A percentile compares a stretch with the other conserved stretches of the same genome.
These are phyloP conservation scores for Aspergillus campestris DNA, from an alignment of 495 filamentous ascomycete genomes.

Conservation along the genomic window DNA sequence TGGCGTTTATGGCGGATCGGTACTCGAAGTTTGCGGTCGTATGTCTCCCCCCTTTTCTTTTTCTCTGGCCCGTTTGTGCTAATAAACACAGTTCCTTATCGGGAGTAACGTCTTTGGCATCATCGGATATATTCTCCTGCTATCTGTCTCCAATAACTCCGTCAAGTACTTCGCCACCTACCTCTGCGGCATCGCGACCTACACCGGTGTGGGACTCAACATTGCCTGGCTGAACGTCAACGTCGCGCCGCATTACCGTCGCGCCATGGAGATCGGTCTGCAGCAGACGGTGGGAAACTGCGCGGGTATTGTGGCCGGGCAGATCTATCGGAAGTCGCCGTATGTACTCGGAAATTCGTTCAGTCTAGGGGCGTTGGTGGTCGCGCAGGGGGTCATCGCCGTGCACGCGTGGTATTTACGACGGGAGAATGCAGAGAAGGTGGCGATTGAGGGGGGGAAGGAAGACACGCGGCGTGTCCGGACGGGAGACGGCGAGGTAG, in stretches of 20 bases:
- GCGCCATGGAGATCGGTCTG: slow-evolving; percentile 46
- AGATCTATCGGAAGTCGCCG: slow-evolving; percentile 43
- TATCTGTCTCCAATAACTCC: slow-evolving; percentile 26
- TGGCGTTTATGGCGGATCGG: slow-evolving; percentile 33
- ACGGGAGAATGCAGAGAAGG: slow-evolving; percentile 32
- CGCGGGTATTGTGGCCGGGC: slow-evolving; percentile 45
- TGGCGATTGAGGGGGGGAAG: slow-evolving; percentile 27
- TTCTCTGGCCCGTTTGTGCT: background rate
- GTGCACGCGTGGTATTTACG: slow-evolving; percentile 34
- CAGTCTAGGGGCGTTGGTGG: slow-evolving; percentile 34
- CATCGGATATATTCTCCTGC: slow-evolving; percentile 43
- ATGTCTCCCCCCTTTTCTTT: background rate
- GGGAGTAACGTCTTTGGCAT: slow-evolving; percentile 38
- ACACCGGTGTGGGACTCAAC: slow-evolving; percentile 42
- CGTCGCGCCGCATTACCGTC: slow-evolving; percentile 47
- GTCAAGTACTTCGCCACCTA: slow-evolving; percentile 51
- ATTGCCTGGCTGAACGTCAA: slow-evolving; percentile 52
- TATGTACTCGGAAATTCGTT: slow-evolving; percentile 44
- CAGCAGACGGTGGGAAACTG: slow-evolving; percentile 53
- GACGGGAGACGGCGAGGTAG: slow-evolving; percentile 39
- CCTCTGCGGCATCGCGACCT: slow-evolving; percentile 43
- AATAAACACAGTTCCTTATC: slow-evolving; percentile 24
- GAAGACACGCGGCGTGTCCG: slow-evolving; percentile 35
- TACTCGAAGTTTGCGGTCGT: slow-evolving; percentile 30
- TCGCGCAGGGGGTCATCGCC: slow-evolving; percentile 30